These are phyloP conservation scores for Wickerhamomyces bovis DNA, from an alignment of 805 yeast species.

Conservation along the genomic window DNA sequence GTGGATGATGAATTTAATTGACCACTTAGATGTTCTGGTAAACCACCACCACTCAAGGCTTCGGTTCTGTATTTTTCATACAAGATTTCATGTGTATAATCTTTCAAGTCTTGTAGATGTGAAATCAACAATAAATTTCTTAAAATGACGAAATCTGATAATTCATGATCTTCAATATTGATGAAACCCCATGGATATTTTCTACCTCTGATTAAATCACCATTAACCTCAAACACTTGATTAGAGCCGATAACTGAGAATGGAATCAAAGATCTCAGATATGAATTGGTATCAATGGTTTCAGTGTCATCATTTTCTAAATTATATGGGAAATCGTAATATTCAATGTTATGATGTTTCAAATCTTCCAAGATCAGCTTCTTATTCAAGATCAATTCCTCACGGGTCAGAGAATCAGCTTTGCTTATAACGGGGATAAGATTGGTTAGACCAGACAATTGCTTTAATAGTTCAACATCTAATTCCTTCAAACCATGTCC, in stretches of 20 bases:
- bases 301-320: constrained; percentile 50
- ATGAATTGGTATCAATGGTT: constrained; percentile 58
- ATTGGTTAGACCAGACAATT: constrained; percentile 73
- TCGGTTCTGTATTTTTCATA: constrained; percentile 90
- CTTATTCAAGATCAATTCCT: constrained; percentile 71
- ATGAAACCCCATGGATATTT: constrained; percentile 57
- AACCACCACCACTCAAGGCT: constrained; percentile 59
- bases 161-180: constrained; percentile 64
- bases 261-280: constrained; percentile 58
- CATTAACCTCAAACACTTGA: constrained; percentile 46
- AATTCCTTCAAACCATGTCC: constrained; percentile 76
- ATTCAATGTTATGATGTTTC: constrained; percentile 60
- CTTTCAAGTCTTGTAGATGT: constrained; percentile 84
- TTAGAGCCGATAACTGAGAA: constrained; percentile 68
- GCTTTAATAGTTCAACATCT: constrained; percentile 74
- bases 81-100: constrained; percentile 76
- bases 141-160: constrained; percentile 74
- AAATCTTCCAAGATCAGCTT: constrained; percentile 72
- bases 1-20: constrained; percentile 11
- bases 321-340: constrained; percentile 67
- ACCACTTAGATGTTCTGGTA: constrained; percentile 28
- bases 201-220: constrained; percentile 37
- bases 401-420: constrained; percentile 77
- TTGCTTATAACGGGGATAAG: constrained; percentile 83
- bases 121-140: constrained; percentile 76